phyloP scores from a whole-genome alignment of 1,284 basidiomycete species.

The Tilletiopsis washingtonensis region DNA sequence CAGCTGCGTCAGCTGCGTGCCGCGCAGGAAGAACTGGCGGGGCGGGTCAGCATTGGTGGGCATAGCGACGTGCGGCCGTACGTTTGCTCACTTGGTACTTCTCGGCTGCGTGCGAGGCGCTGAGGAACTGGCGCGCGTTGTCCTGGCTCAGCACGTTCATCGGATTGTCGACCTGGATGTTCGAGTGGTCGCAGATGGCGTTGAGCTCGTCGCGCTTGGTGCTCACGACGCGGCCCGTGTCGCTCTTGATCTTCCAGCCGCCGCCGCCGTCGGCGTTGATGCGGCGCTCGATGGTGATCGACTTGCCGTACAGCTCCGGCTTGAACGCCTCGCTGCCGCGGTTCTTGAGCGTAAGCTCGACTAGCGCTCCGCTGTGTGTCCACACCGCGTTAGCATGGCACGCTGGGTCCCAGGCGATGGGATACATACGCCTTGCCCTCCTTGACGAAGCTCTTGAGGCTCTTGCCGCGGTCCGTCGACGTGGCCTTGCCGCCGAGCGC shows the following conservation, averaged over 20 bases:
- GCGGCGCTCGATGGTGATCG: constrained; percentile 73
- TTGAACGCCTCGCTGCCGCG: constrained; percentile 80
- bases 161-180: constrained; percentile 93
- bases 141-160: constrained; percentile 65
- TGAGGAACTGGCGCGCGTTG: constrained; percentile 72
- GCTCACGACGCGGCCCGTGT: constrained; percentile 60
- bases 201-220: constrained; percentile 78
- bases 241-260: constrained; percentile 72
- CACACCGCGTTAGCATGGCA: no score
- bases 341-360: constrained; percentile 76
- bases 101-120: constrained; percentile 70
- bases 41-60: background rate
- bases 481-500: constrained; percentile 86
- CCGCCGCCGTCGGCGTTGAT: constrained; percentile 68
- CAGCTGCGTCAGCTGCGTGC: constrained; percentile 83
- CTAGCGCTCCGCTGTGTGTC: constrained; percentile 63
- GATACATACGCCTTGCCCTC: constrained; percentile 81
- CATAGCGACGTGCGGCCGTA: background rate
- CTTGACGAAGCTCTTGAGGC: constrained; percentile 79
- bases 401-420: no score
- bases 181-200: constrained; percentile 86
- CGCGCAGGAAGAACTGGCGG: constrained; percentile 80
- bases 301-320: constrained; percentile 70
- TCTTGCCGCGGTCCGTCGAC: constrained; percentile 69
- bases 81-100: constrained; percentile 57